Base-by-base conservation (phyloP, 345 rosid genomes). In the Salix udensis region DNA sequence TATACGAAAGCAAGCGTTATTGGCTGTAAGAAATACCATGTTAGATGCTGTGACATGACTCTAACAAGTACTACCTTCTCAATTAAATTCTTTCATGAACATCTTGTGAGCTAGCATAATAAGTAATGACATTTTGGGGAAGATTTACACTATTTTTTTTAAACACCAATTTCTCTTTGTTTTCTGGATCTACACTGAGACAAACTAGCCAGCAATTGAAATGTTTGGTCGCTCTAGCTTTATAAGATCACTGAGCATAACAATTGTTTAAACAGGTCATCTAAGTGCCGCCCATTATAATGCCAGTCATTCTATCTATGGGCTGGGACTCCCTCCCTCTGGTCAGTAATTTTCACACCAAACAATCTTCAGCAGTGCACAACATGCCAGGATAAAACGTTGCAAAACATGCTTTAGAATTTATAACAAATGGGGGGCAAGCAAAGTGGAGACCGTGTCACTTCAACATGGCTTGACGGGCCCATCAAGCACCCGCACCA, bases 1-100 rank as follows among this genome's bases (percentile, higher is more conserved):
- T 96, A 96, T 39, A 96, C 99, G 73, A 96, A 82, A 10, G 88
- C 97, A 75, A 96, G 87, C 18, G 99, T 96, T 83, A 96, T 91
- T 48, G 99, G 99, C 99, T 96, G 92, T 52, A 77, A 81, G 68
- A 70, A 80, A 81, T 72, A 81, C 39, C 72, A 44, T 3, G 55
- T 70, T 31, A 77, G 77, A 83, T 66, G 71, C 70, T 75, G 74
- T 46, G 19, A 68, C 19, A 68, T 37, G 62, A 37, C 46, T 37
- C 37, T 13, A 37, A 76, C 40, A 23, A 69, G 44, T 2, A 55
- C 15, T 24, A 72, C 21, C 62, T 55, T 58, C 75, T 55, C 50
- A 14, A 0, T 24, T 6, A 42, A 4, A 6, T 70, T 42, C 58
- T 69, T 52, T 21, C 18, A 70, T 46, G 24, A 10, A n/a, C 3